Evolutionary conservation across 2,329 filamentous ascomycete species (phyloP), one percentile per base, ranked within the genome.

Genomic region (Trichoderma pleuroti): DNA sequence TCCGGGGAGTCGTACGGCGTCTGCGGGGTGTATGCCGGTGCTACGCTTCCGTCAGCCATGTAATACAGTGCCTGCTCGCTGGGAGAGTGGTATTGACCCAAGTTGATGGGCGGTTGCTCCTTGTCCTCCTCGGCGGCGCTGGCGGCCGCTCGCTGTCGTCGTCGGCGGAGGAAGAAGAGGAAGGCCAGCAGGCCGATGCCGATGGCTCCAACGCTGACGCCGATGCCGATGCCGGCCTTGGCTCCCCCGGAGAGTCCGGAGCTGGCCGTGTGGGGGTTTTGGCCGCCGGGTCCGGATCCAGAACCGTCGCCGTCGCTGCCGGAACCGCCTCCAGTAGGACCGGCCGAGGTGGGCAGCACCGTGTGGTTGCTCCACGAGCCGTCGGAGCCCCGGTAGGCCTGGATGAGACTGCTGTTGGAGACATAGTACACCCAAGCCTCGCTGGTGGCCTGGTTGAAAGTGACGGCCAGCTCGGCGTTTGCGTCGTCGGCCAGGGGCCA

Each of bases 161-260:
- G 26, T 18, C 66, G 39, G 42, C 56, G 66, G n/a, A 61, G 66
- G 39, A 36, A 68, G 54, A 68, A 46, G 66, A 68, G 16, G 5
- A 61, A 10, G n/a, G 11, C 66, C 9, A 68, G 63, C 9, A 66
- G 21, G 7, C 66, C 66, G 30, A 46, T 28, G 10, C 39, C 56
- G 28, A 68, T 60, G 12, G 57, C 66, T 12, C 54, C 66, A 8
- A 61, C 28, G 9, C 56, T 61, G 56, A 68, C 66, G 4, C 56
- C 66, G 36, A 68, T 36, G 2, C 66, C 66, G n/a, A 68, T 52
- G 56, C 66, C 66, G 5, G 66, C 66, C 66, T 68, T 68, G 30
- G 66, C 66, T 61, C 66, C 66, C 12, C 21, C n/a, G 7, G 66
- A 68, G 10, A 68, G 56, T 10, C 36, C 54, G 14, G 34, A 26